These are phyloP conservation scores for Xylariomycetidae sp. DNA, from an alignment of 2,329 filamentous ascomycete genomes.

Conservation along the genomic window DNA sequence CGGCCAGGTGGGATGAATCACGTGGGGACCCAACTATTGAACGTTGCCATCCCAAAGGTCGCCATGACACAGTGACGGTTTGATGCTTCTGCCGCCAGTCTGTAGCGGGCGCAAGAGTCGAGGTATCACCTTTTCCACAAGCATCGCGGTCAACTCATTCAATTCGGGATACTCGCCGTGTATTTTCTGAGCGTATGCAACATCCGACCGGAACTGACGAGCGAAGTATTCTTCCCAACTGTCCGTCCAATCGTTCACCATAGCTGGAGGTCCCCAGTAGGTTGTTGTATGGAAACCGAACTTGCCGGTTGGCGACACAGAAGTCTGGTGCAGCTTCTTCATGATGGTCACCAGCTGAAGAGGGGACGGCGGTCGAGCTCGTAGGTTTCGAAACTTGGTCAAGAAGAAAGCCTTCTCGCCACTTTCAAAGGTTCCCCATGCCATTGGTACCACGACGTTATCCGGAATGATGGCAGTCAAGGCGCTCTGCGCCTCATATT, in stretches of 20 bases:
- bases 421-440: constrained; percentile 13
- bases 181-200: constrained; percentile 6
- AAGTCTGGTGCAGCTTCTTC: constrained; percentile 14
- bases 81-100: constrained; percentile 27
- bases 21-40: constrained; percentile 1
- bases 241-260: constrained; percentile 18
- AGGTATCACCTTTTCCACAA: constrained; percentile 30
- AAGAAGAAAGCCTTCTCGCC: constrained; percentile 10
- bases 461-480: constrained; percentile 14
- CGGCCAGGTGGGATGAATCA: background rate
- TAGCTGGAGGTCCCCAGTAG: constrained; percentile 16
- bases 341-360: too few relatives aligned
- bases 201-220: constrained; percentile 7
- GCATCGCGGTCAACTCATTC: constrained; percentile 5
- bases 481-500: constrained; percentile 17
- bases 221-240: constrained; percentile 23
- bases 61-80: constrained; percentile 30
- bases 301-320: constrained; percentile 17
- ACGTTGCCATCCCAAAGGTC: constrained; percentile 27
- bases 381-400: constrained; percentile 7
- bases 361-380: constrained; percentile 1
- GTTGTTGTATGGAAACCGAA: constrained; percentile 24
- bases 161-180: constrained; percentile 10
- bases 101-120: constrained; percentile 31
- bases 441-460: constrained; percentile 13